phyloP scores from a whole-genome alignment of 805 yeast genomes.

The Pichia thaimueangensis region DNA sequence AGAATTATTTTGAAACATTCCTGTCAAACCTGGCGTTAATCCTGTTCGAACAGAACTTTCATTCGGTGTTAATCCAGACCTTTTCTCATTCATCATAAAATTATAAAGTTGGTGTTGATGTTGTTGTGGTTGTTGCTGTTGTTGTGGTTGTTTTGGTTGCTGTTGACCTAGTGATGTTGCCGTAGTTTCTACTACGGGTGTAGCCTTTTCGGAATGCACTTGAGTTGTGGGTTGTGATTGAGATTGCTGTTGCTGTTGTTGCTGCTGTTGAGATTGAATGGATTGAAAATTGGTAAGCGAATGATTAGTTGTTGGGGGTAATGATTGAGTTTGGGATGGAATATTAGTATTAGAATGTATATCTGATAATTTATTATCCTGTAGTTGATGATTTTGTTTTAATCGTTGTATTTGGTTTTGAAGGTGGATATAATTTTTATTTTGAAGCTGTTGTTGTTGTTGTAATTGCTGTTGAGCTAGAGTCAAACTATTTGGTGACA shows the following conservation, averaged over 20 bases:
- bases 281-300: no score
- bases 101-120: conserved; percentile 20
- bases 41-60: conserved; percentile 70
- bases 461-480: conserved; percentile 7
- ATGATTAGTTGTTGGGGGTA: no score
- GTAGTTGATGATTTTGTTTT: conserved; percentile 2
- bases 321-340: no score
- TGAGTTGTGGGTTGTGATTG: conserved; percentile 9
- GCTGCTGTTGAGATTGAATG: no score
- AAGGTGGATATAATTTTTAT: conserved; percentile 1
- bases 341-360: background rate
- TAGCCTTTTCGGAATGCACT: no score
- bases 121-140: conserved; percentile 13
- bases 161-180: background rate
- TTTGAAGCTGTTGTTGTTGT: conserved; percentile 7
- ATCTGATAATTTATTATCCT: background rate
- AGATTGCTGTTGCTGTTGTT: conserved; percentile 8
- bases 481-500: conserved; percentile 6
- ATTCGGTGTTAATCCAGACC: conserved; percentile 68
- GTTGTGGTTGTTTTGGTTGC: background rate
- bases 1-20: conserved; percentile 19
- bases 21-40: conserved; percentile 61
- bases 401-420: conserved; percentile 5
- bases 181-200: conserved; percentile 5
- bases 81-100: conserved; percentile 26